Conservation (phyloP, 2,329 filamentous ascomycete genomes). For the Phaeomoniella chlamydospora region DNA sequence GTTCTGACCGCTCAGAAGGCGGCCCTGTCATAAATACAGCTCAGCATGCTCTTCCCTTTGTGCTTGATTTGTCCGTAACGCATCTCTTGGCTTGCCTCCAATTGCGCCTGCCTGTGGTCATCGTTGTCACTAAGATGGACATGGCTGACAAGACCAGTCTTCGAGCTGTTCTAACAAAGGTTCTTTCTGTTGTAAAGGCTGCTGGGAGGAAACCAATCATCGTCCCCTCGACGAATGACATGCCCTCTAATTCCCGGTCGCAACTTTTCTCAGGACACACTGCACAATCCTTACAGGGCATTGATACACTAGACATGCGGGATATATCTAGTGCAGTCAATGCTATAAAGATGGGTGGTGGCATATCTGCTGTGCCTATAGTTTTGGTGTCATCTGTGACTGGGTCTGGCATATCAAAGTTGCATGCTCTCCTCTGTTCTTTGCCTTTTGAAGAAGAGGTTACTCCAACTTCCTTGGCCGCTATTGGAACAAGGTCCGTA, state of each 20-base stretch:
- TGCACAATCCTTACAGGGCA: conserved; percentile 7
- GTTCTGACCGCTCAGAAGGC: conserved; percentile 42
- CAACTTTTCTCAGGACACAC: conserved; percentile 4
- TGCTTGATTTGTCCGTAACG: conserved; percentile 52
- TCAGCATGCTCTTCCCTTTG: conserved; percentile 11
- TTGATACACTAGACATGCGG: conserved; percentile 2
- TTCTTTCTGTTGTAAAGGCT: conserved; percentile 65
- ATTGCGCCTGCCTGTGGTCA: conserved; percentile 59
- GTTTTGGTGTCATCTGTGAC: conserved; percentile 76
- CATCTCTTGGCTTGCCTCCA: conserved; percentile 78
- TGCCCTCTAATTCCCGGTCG: background rate
- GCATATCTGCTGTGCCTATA: conserved; percentile 53
- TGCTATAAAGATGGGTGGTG: conserved; percentile 1
- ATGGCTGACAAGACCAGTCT: conserved; percentile 61
- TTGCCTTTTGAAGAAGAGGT: conserved; percentile 4
- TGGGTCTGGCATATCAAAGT: conserved; percentile 63
- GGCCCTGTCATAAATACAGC: conserved; percentile 9
- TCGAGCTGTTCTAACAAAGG: conserved; percentile 53
- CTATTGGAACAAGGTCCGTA: background rate
- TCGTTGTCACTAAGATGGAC: conserved; percentile 86
- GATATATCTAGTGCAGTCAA: background rate
- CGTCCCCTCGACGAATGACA: conserved; percentile 21
- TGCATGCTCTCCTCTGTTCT: conserved; percentile 62
- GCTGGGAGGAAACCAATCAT: conserved; percentile 61
- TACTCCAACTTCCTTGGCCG: background rate